Evolutionary conservation across 345 rosid genomes (phyloP), one percentile per base, ranked within the genome.

Genomic region (Dimocarpus longan): DNA sequence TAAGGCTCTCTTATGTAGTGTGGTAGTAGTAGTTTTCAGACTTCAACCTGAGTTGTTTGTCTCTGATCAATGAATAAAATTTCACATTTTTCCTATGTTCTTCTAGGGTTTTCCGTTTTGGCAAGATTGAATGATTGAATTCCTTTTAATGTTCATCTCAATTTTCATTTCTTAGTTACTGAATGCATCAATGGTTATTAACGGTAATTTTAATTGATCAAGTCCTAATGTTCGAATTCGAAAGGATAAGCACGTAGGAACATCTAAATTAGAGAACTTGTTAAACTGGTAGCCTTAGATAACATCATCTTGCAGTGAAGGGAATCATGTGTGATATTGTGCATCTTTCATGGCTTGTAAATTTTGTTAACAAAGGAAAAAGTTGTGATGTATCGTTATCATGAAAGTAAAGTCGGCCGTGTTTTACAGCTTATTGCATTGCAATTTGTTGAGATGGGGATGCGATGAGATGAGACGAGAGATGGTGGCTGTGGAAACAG

Each of bases 1-100:
- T 16, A 69, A 73, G 83, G 83, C 83, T 63, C 21, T 5, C 24
- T 56, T 43, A 46, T 24, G 8, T 42, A 46, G 10, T 46, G 8
- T 46, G 5, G 28, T 8, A 21, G 65, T 6, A 60, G 16, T 2
- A 24, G 56, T 21, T 64, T 28, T 43, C 63, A 22, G 28, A n/a
- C 21, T 63, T 22, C 19, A 43, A 40, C 28, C 68, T 39, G 26
- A 37, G 42, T n/a, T 42, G n/a, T 73, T 73, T 22, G 59, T 4
- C 75, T 28, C 54, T 19, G 22, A 52, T 62, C 46, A 52, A 5
- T 56, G 43, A 19, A 71, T 54, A 62, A 54, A 57, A 56, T 72
- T 32, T 37, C n/a, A 54, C 74, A 71, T 10, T 32, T 28, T 54
- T 43, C 15, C 9, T 10, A 5, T 0, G 11, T 11, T 42, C 16